phyloP scores from a whole-genome alignment of 2,329 filamentous ascomycete species.

The Didymella segeticola region DNA sequence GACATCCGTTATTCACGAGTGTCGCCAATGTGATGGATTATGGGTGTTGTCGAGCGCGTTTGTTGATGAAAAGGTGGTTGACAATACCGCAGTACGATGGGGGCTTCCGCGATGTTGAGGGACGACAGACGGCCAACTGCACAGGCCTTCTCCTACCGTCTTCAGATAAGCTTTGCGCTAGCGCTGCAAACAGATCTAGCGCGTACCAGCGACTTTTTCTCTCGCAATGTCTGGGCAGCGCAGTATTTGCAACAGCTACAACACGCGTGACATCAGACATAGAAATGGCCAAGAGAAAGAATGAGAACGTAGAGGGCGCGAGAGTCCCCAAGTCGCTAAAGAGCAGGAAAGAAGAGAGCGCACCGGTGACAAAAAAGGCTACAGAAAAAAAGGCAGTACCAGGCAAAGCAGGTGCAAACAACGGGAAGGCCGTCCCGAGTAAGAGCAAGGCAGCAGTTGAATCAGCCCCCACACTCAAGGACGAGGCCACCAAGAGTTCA shows the following conservation, averaged over 20 bases:
- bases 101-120: slow-evolving; percentile 27
- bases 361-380: slow-evolving; percentile 27
- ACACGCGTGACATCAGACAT: slow-evolving; percentile 15
- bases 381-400: slow-evolving; percentile 22
- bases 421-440: slow-evolving; percentile 9
- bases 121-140: slow-evolving; percentile 11
- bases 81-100: slow-evolving; percentile 38
- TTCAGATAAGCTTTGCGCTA: slow-evolving; percentile 36
- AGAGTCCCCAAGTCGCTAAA: slow-evolving; percentile 32
- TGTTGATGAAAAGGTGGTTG: slow-evolving; percentile 46
- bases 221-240: slow-evolving; percentile 16
- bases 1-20: slow-evolving; percentile 57
- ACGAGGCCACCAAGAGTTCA: slow-evolving; percentile 19
- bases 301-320: slow-evolving; percentile 31
- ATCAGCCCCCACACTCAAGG: slow-evolving; percentile 11
- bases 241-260: slow-evolving; percentile 19
- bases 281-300: slow-evolving; percentile 48
- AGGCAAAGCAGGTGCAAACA: slow-evolving; percentile 20
- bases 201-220: slow-evolving; percentile 29
- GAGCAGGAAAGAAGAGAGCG: slow-evolving; percentile 34
- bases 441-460: slow-evolving; percentile 27
- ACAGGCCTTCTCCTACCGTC: slow-evolving; percentile 1
- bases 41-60: slow-evolving; percentile 33
- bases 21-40: slow-evolving; percentile 51
- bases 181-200: slow-evolving; percentile 26